Evolutionary conservation across 2,329 filamentous ascomycete species (phyloP).

Genomic region (Monosporascus sp.): DNA sequence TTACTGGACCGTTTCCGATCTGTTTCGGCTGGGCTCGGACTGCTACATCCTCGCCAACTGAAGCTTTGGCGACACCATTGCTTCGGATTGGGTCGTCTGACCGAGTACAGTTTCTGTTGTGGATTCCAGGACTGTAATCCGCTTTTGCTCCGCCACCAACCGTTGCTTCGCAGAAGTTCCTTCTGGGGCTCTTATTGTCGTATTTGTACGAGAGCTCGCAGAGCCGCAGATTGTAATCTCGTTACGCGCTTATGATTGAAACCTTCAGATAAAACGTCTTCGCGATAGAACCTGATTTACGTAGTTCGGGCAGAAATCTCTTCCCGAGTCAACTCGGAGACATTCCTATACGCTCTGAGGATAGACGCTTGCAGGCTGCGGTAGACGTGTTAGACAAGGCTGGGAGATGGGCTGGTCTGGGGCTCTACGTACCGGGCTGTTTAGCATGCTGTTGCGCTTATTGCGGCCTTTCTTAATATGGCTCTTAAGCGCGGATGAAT

Average conservation of each 20-base stretch:
- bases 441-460: conserved; percentile 90
- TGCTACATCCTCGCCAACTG: not conserved
- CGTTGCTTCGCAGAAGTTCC: not conserved
- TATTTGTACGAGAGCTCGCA: not conserved
- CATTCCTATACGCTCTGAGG: conserved; percentile 47
- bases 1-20: not conserved
- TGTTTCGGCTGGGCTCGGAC: not conserved
- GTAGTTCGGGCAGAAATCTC: not conserved
- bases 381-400: conserved; percentile 6
- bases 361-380: conserved; percentile 49
- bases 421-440: conserved; percentile 74
- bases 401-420: not conserved
- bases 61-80: not conserved
- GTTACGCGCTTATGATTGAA: not conserved
- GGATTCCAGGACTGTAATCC: not conserved
- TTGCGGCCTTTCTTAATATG: conserved; percentile 98
- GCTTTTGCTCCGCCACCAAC: not conserved
- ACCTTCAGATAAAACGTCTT: not conserved
- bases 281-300: not conserved
- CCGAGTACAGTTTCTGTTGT: not conserved
- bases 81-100: not conserved
- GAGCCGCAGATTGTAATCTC: not conserved
- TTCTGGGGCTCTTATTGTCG: not conserved
- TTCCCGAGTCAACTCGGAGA: not conserved
- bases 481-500: conserved; percentile 92